These are phyloP conservation scores for Xylaria sp. DNA, from an alignment of 2,329 filamentous ascomycete species.

Conservation along the genomic window DNA sequence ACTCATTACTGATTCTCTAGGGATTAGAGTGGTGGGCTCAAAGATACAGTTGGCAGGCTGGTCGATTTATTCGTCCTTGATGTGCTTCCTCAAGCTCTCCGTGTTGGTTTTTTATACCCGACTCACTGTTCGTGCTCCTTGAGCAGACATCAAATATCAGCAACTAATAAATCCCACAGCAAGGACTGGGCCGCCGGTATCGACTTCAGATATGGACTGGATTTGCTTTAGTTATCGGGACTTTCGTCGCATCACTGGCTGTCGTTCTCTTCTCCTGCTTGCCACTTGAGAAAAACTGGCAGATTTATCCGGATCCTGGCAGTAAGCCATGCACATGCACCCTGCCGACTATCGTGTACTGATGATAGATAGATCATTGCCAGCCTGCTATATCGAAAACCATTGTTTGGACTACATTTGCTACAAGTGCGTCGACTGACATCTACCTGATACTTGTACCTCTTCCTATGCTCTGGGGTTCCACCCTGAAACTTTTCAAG, in stretches of 20 bases:
- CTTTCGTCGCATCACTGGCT: constrained; percentile 52
- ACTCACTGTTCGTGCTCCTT: constrained; percentile 45
- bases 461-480: constrained; percentile 55
- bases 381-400: constrained; percentile 54
- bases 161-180: constrained; percentile 34
- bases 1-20: constrained; percentile 1
- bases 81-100: constrained; percentile 60
- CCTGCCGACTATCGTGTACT: constrained; percentile 9
- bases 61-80: constrained; percentile 57
- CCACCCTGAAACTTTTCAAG: constrained; percentile 44
- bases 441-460: constrained; percentile 65
- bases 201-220: constrained; percentile 52
- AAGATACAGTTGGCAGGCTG: constrained; percentile 60
- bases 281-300: constrained; percentile 57
- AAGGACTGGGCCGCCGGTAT: constrained; percentile 48
- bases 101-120: constrained; percentile 61
- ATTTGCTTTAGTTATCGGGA: constrained; percentile 51
- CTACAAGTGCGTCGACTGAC: constrained; percentile 61
- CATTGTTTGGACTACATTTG: constrained; percentile 55
- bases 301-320: constrained; percentile 60
- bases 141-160: not conserved
- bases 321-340: constrained; percentile 45
- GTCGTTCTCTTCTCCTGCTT: constrained; percentile 55
- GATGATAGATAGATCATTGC: constrained; percentile 42
- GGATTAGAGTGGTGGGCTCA: constrained; percentile 46